Conservation (phyloP, 1,284 basidiomycete genomes). For the Hymenochaete sp. region DNA sequence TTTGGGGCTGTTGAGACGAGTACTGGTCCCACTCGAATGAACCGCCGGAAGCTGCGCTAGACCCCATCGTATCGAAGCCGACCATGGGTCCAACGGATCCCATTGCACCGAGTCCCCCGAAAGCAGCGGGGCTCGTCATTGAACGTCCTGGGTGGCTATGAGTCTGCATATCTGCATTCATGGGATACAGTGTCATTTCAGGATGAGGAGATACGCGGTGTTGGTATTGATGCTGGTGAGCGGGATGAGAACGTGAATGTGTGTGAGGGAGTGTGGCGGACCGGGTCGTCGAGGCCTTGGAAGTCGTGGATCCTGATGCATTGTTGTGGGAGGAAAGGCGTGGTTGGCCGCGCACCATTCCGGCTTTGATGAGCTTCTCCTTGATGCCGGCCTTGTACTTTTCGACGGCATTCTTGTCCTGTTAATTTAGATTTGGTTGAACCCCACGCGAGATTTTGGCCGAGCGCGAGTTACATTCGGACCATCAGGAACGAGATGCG, state of each 20-base stretch:
- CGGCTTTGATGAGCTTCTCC: slow-evolving; percentile 62
- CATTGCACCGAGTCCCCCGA: slow-evolving; percentile 10
- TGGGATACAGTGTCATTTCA: no score
- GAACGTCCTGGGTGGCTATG: slow-evolving; percentile 12
- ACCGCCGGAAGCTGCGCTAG: not conserved
- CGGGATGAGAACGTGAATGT: slow-evolving; percentile 15
- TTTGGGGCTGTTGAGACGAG: slow-evolving; percentile 1
- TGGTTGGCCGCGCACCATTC: slow-evolving; percentile 72
- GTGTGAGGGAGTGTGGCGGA: slow-evolving; percentile 16
- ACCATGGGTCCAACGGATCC: slow-evolving; percentile 6
- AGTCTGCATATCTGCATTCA: slow-evolving; percentile 7
- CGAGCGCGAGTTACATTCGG: no score
- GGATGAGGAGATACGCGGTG: slow-evolving; percentile 7
- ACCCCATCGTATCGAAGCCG: slow-evolving; percentile 4
- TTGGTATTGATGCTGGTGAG: not conserved
- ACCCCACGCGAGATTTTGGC: no score
- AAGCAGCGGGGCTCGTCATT: slow-evolving; percentile 11
- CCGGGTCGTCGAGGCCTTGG: slow-evolving; percentile 11
- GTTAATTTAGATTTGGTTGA: no score
- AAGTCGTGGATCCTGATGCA: slow-evolving; percentile 21
- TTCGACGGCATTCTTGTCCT: slow-evolving; percentile 78
- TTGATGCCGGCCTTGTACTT: slow-evolving; percentile 77
- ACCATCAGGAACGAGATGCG: no score
- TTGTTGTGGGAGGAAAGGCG: slow-evolving; percentile 37
- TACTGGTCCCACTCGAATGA: not conserved